Evolutionary conservation across 805 yeast species (phyloP).

Genomic region (Torulaspora gathmanii): DNA sequence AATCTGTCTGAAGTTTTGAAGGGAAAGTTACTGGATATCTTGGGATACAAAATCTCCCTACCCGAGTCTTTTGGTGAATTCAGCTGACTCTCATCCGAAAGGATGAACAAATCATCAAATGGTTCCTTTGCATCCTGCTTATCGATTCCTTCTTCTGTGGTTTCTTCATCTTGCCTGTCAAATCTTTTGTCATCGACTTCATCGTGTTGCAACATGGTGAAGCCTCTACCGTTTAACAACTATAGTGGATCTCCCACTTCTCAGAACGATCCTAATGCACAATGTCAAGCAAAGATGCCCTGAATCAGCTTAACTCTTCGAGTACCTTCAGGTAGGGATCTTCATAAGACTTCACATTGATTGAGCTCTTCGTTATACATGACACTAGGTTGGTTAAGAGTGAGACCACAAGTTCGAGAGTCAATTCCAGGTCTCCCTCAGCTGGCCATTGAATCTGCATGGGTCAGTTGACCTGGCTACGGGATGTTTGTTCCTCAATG

Average conservation of each 20-base stretch:
- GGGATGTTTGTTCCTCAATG: too few species aligned
- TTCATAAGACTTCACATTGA: not conserved
- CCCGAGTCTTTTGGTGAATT: constrained; percentile 15
- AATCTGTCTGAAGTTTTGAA: constrained; percentile 67
- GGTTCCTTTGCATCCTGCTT: constrained; percentile 16
- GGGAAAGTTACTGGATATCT: constrained; percentile 19
- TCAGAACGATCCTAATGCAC: not conserved
- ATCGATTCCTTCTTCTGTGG: not conserved
- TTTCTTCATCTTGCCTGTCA: not conserved
- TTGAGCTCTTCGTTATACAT: constrained; percentile 1
- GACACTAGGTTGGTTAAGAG: not conserved
- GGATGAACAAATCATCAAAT: too few species aligned
- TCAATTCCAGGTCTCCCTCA: not conserved
- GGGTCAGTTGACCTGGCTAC: not conserved
- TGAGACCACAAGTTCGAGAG: too few species aligned
- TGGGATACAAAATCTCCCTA: constrained; percentile 25
- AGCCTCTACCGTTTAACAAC: not conserved
- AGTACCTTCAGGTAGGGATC: too few species aligned
- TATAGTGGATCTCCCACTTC: not conserved
- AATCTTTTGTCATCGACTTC: not conserved
- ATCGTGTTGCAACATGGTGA: constrained; percentile 3
- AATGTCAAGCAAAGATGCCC: too few species aligned
- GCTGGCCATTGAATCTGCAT: too few species aligned
- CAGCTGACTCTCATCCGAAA: too few species aligned
- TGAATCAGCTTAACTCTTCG: too few species aligned